These are phyloP conservation scores for Gleditsia sinensis DNA, from an alignment of 306 rosid genomes.

Conservation along the genomic window DNA sequence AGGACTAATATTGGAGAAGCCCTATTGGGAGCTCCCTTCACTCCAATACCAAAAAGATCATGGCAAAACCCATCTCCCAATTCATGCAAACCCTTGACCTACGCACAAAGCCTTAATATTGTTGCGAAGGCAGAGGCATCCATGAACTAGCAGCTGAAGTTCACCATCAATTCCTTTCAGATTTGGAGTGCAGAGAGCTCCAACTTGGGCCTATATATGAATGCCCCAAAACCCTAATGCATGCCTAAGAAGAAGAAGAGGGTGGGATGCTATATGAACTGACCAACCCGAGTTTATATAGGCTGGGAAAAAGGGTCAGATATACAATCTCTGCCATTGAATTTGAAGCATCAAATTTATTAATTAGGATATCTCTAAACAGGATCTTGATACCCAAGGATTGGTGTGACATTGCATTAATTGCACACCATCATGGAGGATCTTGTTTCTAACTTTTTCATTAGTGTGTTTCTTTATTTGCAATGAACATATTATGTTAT, in stretches of 20 bases:
- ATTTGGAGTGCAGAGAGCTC: slow-evolving; percentile 52
- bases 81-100: slow-evolving; percentile 56
- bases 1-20: background rate
- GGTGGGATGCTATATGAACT: background rate
- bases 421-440: no score
- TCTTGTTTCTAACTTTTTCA: no score
- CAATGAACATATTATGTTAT: no score
- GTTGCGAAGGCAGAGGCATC: slow-evolving; percentile 41
- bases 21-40: slow-evolving; percentile 63
- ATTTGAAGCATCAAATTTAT: background rate
- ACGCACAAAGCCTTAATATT: background rate
- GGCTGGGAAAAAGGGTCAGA: background rate
- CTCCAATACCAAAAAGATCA: slow-evolving; percentile 73
- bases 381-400: background rate
- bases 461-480: no score
- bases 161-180: slow-evolving; percentile 46
- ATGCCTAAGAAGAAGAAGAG: background rate
- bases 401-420: background rate
- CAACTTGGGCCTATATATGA: background rate
- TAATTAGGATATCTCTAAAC: background rate
- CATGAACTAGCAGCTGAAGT: slow-evolving; percentile 62
- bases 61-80: slow-evolving; percentile 51
- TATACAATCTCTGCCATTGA: background rate
- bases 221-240: background rate
- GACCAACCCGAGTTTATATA: background rate